phyloP scores from a whole-genome alignment of 176 grass and related monocot species.

The Cenchrus americanus region DNA sequence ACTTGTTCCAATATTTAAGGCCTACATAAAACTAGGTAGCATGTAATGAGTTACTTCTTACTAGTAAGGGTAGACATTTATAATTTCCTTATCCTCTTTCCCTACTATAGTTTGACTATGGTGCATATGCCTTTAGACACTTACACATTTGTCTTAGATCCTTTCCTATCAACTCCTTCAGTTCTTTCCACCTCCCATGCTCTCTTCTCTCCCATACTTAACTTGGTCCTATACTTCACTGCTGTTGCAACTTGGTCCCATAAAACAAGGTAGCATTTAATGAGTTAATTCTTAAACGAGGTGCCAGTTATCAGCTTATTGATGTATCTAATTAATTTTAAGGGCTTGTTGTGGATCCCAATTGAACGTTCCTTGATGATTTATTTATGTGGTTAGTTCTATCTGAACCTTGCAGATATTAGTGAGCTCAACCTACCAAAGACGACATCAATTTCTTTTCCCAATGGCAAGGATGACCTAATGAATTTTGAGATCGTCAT shows the following conservation, averaged over 20 bases:
- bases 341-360: neutral
- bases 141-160: neutral
- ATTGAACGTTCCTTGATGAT: neutral
- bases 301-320: no score
- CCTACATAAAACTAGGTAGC: constrained; percentile 4
- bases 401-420: constrained; percentile 63
- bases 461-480: constrained; percentile 87
- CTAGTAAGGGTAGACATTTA: neutral
- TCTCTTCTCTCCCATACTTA: neutral
- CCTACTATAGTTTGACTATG: neutral
- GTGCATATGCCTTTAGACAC: neutral
- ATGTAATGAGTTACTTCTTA: constrained; percentile 9
- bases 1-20: constrained; percentile 1
- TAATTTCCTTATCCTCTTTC: neutral
- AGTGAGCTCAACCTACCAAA: constrained; percentile 86
- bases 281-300: no score
- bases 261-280: no score
- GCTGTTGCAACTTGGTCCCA: neutral
- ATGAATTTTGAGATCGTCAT: constrained; percentile 89
- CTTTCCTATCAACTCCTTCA: neutral
- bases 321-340: neutral
- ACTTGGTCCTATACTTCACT: neutral
- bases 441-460: constrained; percentile 76
- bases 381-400: constrained; percentile 5
- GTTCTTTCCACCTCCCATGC: neutral